Evolutionary conservation across 495 filamentous ascomycete genomes (phyloP).

Genomic region (Penicillium waksmanii): DNA sequence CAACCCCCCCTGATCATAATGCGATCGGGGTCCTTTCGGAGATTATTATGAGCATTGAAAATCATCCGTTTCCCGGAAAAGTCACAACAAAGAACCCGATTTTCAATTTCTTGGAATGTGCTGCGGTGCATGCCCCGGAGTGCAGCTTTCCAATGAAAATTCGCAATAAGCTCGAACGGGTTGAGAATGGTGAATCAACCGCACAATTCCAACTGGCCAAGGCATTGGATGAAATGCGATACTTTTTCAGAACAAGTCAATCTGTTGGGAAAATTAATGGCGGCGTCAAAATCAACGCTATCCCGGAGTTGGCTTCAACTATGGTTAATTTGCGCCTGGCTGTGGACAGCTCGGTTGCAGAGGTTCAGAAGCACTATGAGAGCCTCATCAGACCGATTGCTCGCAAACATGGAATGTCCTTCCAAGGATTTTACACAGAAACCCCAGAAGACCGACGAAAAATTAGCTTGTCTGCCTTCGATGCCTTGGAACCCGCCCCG

Average conservation of each 20-base stretch:
- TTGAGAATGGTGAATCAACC: neutral
- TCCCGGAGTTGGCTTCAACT: constrained; percentile 56
- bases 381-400: constrained; percentile 50
- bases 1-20: constrained; percentile 60
- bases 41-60: constrained; percentile 58
- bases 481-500: constrained; percentile 50
- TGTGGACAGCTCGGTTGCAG: constrained; percentile 30
- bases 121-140: constrained; percentile 16
- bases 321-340: constrained; percentile 35
- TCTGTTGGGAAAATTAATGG: constrained; percentile 57
- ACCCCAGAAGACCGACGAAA: constrained; percentile 36
- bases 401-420: constrained; percentile 53
- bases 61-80: constrained; percentile 45
- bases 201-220: constrained; percentile 11
- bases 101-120: constrained; percentile 19
- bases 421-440: constrained; percentile 48
- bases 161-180: constrained; percentile 8
- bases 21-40: constrained; percentile 63
- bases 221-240: constrained; percentile 14
- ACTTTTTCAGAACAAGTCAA: constrained; percentile 24
- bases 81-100: constrained; percentile 23
- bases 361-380: constrained; percentile 43
- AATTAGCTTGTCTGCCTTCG: constrained; percentile 27
- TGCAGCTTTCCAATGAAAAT: constrained; percentile 13
- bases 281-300: constrained; percentile 62